phyloP scores from a whole-genome alignment of 2,329 filamentous ascomycete species.

The Coniochaeta pulveracea region DNA sequence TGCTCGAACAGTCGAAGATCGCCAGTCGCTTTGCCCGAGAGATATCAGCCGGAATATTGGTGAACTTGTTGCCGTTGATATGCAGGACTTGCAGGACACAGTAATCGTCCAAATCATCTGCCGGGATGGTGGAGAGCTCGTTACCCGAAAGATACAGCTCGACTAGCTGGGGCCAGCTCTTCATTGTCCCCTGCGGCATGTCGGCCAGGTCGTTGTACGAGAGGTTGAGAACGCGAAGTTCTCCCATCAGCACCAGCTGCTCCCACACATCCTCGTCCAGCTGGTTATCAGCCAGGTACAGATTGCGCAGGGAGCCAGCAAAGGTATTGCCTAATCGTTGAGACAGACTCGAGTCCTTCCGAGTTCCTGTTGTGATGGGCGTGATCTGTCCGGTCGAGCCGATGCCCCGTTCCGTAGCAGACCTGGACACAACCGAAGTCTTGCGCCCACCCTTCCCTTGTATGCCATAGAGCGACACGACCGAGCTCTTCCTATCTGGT shows the following conservation, averaged over 20 bases:
- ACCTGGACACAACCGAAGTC: conserved; percentile 68
- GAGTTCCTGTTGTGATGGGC: conserved; percentile 36
- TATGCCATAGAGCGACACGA: conserved; percentile 70
- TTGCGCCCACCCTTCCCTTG: conserved; percentile 78
- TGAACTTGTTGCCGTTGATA: conserved; percentile 97
- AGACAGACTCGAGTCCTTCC: conserved; percentile 86
- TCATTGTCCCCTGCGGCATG: conserved; percentile 78
- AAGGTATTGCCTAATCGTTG: conserved; percentile 77
- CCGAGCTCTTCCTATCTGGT: conserved; percentile 66
- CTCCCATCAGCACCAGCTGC: conserved; percentile 69
- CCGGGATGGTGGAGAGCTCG: conserved; percentile 79
- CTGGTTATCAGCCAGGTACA: conserved; percentile 88
- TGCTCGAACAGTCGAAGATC: conserved; percentile 89
- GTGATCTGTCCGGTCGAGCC: conserved; percentile 39
- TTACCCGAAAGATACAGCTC: conserved; percentile 95
- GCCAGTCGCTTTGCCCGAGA: conserved; percentile 87
- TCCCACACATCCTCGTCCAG: conserved; percentile 94
- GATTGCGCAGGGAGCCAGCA: conserved; percentile 68
- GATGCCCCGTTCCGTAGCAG: conserved; percentile 31
- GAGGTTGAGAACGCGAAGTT: conserved; percentile 80
- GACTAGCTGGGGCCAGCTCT: conserved; percentile 78
- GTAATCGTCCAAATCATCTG: conserved; percentile 86
- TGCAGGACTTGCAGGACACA: conserved; percentile 81
- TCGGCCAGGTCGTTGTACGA: conserved; percentile 94
- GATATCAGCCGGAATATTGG: conserved; percentile 88